Evolutionary conservation across 257 asterid species (phyloP).

Genomic region (Plantago ovata): DNA sequence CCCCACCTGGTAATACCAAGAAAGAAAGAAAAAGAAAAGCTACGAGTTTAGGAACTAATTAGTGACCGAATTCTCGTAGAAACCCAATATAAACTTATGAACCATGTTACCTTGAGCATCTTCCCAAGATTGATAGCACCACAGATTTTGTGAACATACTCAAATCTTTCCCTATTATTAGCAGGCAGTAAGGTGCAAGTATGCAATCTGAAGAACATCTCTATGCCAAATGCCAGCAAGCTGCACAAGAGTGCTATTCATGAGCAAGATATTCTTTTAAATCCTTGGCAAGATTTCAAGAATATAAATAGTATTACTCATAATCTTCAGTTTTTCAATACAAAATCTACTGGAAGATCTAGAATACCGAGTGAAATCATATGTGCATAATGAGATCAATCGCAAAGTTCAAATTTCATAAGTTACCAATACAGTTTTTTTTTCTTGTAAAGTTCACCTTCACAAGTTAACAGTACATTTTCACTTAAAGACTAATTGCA

Average conservation of each 20-base stretch:
- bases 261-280: background rate
- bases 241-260: constrained; percentile 33
- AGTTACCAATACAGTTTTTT: background rate
- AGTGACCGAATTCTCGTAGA: no score
- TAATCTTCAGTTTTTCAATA: background rate
- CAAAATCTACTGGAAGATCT: constrained; percentile 3
- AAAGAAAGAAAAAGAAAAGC: no score
- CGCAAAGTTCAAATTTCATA: background rate
- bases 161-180: constrained; percentile 29
- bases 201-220: constrained; percentile 32
- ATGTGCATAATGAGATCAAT: background rate
- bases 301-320: background rate
- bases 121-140: constrained; percentile 28
- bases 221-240: constrained; percentile 28
- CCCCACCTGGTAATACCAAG: no score
- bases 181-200: constrained; percentile 32
- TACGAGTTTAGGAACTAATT: no score
- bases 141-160: constrained; percentile 24
- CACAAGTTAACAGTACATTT: background rate
- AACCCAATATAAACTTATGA: no score
- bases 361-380: background rate
- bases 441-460: background rate
- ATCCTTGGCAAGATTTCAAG: background rate
- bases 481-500: background rate
- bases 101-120: constrained; percentile 27